Evolutionary conservation across 2,329 filamentous ascomycete genomes (phyloP), one percentile per base, ranked within the genome.

Genomic region (Rosellinia necatrix): DNA sequence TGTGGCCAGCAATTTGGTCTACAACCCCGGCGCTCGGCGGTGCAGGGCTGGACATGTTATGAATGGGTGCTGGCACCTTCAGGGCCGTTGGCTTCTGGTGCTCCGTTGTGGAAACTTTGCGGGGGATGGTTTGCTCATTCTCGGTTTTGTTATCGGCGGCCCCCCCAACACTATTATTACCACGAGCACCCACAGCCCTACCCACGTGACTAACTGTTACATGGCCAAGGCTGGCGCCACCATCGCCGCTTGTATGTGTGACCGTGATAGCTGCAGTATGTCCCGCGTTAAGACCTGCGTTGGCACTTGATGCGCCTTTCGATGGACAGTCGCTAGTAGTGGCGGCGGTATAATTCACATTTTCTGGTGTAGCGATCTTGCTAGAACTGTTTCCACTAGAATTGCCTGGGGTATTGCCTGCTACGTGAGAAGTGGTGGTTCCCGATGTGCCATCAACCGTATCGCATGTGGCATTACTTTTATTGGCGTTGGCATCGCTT

Each of bases 1-100:
- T 68, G 22, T 68, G 66, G 6, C 65, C 66, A 10, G 63, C 57
- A 15, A 68, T 68, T 47, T 70, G 68, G 48, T 66, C 65, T 6
- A 68, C 60, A 27, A 68, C 66, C 7, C 66, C 65, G 13, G 65
- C 66, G 30, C 68, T 68, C 19, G 68, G 70, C 17, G 65, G 68
- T 22, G 69, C 66, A 24, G 68, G 68, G 55, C 62, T 66, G 27
- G 63, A 67, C 25, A 63, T 62, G 42, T 63, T 70, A 53, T 65
- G 62, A 9, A 56, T 22, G 8, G 59, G 58, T 44, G 56, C 51
- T 22, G 61, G 56, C n/a, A 53, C 41, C 43, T 60, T 63, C n/a
- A 37, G 15, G 6, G 48, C 35, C 19, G 38, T 15, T 22, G 30
- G 29, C 15, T 59, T 49, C 35, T 41, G 42, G 32, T 54, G 29